Conservation (phyloP, 371 early-diverging fungal species). For the Rhizomucor miehei region DNA sequence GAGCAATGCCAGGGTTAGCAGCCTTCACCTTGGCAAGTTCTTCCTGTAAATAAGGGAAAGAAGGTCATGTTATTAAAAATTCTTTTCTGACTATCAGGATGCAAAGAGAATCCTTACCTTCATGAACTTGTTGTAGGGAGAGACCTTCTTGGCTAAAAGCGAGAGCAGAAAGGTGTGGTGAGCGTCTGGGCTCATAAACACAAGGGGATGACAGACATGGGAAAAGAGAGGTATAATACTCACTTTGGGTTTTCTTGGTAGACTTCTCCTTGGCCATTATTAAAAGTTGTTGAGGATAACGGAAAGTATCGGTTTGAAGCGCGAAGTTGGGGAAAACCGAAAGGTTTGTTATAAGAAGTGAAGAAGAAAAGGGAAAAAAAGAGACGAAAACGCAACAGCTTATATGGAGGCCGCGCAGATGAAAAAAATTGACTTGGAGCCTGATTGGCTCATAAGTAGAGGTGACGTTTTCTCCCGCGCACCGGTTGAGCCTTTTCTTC, state of each 20-base stretch:
- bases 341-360: conserved; percentile 14
- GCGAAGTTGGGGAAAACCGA: conserved; percentile 9
- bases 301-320: conserved; percentile 4
- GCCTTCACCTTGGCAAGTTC: conserved; percentile 67
- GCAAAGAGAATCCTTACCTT: conserved; percentile 34
- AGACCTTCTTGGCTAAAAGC: conserved; percentile 21
- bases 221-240: conserved; percentile 10
- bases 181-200: conserved; percentile 1
- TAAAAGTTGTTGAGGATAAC: conserved; percentile 18
- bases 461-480: conserved; percentile 1
- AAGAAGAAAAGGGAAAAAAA: conserved; percentile 14
- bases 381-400: neutral
- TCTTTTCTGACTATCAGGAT: neutral
- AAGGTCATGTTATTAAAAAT: neutral
- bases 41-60: conserved; percentile 23
- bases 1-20: conserved; percentile 51
- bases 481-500: too few relatives aligned
- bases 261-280: conserved; percentile 27
- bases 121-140: conserved; percentile 72
- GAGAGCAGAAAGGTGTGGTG: neutral
- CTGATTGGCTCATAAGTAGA: neutral
- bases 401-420: neutral
- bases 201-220: neutral
- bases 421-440: conserved; percentile 1
- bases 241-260: conserved; percentile 19